Evolutionary conservation across 2,329 filamentous ascomycete species (phyloP).

Genomic region (Fusarium robinianum): DNA sequence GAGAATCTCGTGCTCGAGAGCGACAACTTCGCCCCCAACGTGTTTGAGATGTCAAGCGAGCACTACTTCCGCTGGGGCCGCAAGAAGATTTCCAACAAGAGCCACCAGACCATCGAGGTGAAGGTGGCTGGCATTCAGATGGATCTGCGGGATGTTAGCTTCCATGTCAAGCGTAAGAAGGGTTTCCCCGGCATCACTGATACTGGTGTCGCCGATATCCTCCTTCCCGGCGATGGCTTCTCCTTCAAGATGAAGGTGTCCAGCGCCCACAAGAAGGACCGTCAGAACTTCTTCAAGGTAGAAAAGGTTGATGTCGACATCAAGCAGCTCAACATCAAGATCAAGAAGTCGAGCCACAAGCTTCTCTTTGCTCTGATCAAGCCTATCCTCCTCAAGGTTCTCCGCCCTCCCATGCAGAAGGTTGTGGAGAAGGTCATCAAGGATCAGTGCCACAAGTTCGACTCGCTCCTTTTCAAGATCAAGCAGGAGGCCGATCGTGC

Average conservation of each 20-base stretch:
- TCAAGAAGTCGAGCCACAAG: slow-evolving; percentile 96
- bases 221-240: slow-evolving; percentile 84
- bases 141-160: slow-evolving; percentile 88
- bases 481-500: slow-evolving; percentile 82
- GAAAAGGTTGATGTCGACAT: slow-evolving; percentile 85
- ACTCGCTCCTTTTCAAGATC: slow-evolving; percentile 73
- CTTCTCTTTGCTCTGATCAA: slow-evolving; percentile 84
- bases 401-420: slow-evolving; percentile 85
- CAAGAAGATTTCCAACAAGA: slow-evolving; percentile 80
- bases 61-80: slow-evolving; percentile 96
- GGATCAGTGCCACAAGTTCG: slow-evolving; percentile 76
- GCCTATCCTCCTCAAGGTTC: slow-evolving; percentile 79
- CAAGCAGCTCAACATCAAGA: slow-evolving; percentile 81
- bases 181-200: slow-evolving; percentile 90
- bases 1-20: slow-evolving; percentile 96
- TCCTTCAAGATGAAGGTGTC: slow-evolving; percentile 91
- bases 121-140: slow-evolving; percentile 90
- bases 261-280: slow-evolving; percentile 74
- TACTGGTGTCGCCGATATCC: slow-evolving; percentile 84
- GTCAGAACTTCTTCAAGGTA: slow-evolving; percentile 89
- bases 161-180: slow-evolving; percentile 92
- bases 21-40: slow-evolving; percentile 95
- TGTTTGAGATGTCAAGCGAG: slow-evolving; percentile 84
- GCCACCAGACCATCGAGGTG: slow-evolving; percentile 80
- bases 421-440: slow-evolving; percentile 87